Conservation (phyloP, 345 rosid genomes). For the Euphorbia peplus region DNA sequence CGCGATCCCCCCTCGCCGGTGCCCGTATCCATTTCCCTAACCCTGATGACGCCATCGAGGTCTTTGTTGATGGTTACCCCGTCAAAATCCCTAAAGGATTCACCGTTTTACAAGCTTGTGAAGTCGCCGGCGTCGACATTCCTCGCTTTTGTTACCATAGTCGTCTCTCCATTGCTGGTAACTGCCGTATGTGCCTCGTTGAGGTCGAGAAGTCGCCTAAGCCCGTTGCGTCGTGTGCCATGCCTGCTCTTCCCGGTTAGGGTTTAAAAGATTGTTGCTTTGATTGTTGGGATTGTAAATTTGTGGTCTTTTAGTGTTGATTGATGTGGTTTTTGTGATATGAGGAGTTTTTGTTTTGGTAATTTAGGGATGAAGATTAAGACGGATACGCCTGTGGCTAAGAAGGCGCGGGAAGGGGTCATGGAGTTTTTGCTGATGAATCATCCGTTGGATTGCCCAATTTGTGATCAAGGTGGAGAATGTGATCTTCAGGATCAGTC, state of each 20-base stretch:
- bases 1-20: constrained; percentile 69
- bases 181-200: constrained; percentile 97
- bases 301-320: neutral
- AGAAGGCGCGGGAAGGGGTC: constrained; percentile 98
- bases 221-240: constrained; percentile 98
- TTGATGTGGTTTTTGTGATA: too few species aligned
- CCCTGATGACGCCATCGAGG: constrained; percentile 97
- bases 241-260: constrained; percentile 99
- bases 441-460: constrained; percentile 96
- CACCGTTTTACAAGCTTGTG: constrained; percentile 96
- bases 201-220: constrained; percentile 99
- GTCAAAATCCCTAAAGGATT: constrained; percentile 96
- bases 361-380: constrained; percentile 92
- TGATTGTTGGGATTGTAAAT: neutral
- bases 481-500: constrained; percentile 99
- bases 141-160: constrained; percentile 93
- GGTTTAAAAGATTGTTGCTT: neutral
- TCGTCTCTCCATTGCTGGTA: constrained; percentile 93
- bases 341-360: constrained; percentile 4
- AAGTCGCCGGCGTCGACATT: constrained; percentile 97
- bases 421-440: constrained; percentile 98
- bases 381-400: constrained; percentile 90
- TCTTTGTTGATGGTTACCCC: constrained; percentile 85
- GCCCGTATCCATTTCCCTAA: constrained; percentile 75
- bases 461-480: constrained; percentile 98